These are phyloP conservation scores for Alisma plantagoaquatica DNA, from an alignment of 106 monocot genomes.

Conservation along the genomic window DNA sequence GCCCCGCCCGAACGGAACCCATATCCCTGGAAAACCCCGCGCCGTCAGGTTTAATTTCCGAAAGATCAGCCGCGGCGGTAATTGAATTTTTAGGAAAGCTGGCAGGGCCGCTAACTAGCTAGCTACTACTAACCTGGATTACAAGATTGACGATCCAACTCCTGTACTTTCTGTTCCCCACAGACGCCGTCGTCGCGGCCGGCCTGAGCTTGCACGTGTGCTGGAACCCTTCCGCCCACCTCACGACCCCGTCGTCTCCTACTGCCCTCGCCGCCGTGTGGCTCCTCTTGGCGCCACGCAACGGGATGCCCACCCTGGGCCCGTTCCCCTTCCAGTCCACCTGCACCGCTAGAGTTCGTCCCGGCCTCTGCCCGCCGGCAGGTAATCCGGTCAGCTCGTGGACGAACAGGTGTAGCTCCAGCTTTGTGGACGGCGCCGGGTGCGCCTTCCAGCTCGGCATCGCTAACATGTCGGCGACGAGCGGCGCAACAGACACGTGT, in stretches of 20 bases:
- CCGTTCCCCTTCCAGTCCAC: constrained; percentile 13
- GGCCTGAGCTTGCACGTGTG: constrained; percentile 9
- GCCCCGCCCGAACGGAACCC: background rate
- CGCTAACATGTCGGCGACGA: too few species aligned
- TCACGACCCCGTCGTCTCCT: constrained; percentile 6
- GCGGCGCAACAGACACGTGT: too few species aligned
- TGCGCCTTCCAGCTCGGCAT: constrained; percentile 15
- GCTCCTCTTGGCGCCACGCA: background rate
- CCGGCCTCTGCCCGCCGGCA: background rate
- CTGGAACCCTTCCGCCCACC: constrained; percentile 13
- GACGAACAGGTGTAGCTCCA: constrained; percentile 10
- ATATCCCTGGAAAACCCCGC: constrained; percentile 6
- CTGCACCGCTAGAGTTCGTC: too few species aligned
- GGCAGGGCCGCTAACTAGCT: too few species aligned
- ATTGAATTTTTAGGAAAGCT: too few species aligned
- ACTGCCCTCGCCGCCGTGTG: background rate
- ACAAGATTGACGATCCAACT: constrained; percentile 15
- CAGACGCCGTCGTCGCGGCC: too few species aligned
- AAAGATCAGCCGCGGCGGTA: too few species aligned
- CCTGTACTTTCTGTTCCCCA: constrained; percentile 2
- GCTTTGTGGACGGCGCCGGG: background rate
- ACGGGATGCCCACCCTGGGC: background rate
- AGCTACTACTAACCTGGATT: constrained; percentile 15
- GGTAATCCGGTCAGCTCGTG: constrained; percentile 7
- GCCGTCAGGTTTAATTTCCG: too few species aligned